Evolutionary conservation across 1,284 basidiomycete species (phyloP), one percentile per base, ranked within the genome.

Genomic region (Cutaneotrichosporon sp.): DNA sequence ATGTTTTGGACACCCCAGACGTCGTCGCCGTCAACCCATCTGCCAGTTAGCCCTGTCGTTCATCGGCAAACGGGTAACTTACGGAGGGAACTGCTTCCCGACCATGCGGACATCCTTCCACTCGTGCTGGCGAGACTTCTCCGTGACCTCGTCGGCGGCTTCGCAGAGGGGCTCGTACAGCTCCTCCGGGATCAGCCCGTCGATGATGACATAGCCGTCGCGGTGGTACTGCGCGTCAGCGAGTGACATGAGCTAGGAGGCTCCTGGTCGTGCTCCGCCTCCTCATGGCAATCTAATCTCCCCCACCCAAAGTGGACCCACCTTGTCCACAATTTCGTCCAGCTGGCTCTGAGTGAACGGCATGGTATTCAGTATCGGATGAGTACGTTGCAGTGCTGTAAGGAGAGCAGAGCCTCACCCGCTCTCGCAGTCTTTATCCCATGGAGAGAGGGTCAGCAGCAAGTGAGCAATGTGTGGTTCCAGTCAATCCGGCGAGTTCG

Each of bases 71-170:
- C 5, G 38, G 38, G 19, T 5, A 19, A 20, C 38, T 34, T 17
- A 90, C 0, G 88, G 88, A 1, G 88, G 88, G 61, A 90, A 90
- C 66, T 88, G 86, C 57, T 84, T 85, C 12, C 88, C 88, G 12
- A 90, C 86, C 1, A 84, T 82, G 39, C 88, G 80, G 2, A 84
- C 78, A 60, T 86, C 78, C 0, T 80, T 75, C 88, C 87, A 90
- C 8, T 72, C 59, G 4, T 85, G 85, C 0, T 74, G 54, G 14
- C 87, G 82, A 0, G 86, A 86, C 33, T 78, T 79, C 25, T 74
- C 65, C 19, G 84, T 78, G 2, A 78, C 80, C 17, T 78, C 72
- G 19, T 79, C 78, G 51, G 80, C 82, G 3, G 87, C 85, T 0
- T 64, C 67, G 51, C 76, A 70, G 25, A 88, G 78, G 0, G 70